Percentiles rank a stretch among this genome's conserved stretches.
These are phyloP conservation scores for Microstegium vimineum DNA, from an alignment of 176 grass and related monocot genomes.

Conservation along the genomic window DNA sequence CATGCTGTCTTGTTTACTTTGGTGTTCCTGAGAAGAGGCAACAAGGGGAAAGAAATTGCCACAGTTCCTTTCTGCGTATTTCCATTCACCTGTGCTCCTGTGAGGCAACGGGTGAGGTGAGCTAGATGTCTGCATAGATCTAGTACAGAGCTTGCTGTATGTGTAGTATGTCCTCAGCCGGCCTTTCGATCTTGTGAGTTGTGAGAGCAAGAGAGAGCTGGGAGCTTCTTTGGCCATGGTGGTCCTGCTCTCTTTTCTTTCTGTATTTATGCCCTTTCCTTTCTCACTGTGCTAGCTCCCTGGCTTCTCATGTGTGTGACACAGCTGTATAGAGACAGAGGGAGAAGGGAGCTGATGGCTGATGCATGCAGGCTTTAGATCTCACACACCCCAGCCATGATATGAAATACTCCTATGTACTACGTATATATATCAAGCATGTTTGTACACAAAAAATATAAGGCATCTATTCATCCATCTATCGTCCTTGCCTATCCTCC, in stretches of 20 bases:
- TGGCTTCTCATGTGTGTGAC: conserved; percentile 10
- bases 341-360: background rate
- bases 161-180: conserved; percentile 44
- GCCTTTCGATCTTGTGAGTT: conserved; percentile 13
- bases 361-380: conserved; percentile 31
- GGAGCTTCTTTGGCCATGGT: conserved; percentile 34
- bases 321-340: conserved; percentile 4
- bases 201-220: conserved; percentile 9
- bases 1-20: conserved; percentile 46
- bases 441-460: conserved; percentile 44
- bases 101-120: conserved; percentile 35
- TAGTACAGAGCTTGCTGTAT: conserved; percentile 62
- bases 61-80: conserved; percentile 40
- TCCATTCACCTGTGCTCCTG: conserved; percentile 44
- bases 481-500: background rate
- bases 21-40: conserved; percentile 37
- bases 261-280: conserved; percentile 52
- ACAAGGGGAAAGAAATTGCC: conserved; percentile 50
- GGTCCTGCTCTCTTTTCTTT: conserved; percentile 48
- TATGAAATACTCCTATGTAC: background rate
- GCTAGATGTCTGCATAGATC: conserved; percentile 69
- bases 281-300: conserved; percentile 20
- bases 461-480: conserved; percentile 7
- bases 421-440: conserved; percentile 15
- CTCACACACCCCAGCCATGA: conserved; percentile 37